phyloP scores from a whole-genome alignment of 2,329 filamentous ascomycete species.

The Metarhizium rileyi region DNA sequence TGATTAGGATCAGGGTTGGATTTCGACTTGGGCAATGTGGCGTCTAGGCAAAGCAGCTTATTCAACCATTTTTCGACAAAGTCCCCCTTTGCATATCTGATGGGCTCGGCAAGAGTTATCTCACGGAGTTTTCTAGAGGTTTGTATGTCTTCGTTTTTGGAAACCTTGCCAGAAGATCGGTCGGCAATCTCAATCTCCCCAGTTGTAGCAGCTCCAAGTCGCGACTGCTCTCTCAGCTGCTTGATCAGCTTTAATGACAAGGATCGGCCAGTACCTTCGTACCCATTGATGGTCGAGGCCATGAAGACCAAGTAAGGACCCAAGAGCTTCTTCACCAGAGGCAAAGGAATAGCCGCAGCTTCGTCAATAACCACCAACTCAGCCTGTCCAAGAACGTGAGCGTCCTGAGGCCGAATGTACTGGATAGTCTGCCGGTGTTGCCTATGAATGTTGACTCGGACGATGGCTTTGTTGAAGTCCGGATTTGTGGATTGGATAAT shows the following conservation, averaged over 20 bases:
- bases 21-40: conserved; percentile 72
- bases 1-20: conserved; percentile 75
- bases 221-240: conserved; percentile 87
- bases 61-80: conserved; percentile 95
- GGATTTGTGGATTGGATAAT: conserved; percentile 98
- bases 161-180: conserved; percentile 63
- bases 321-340: conserved; percentile 86
- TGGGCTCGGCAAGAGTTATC: conserved; percentile 87
- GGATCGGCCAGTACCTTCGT: conserved; percentile 92
- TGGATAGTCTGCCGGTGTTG: conserved; percentile 97
- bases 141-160: conserved; percentile 52
- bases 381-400: conserved; percentile 88
- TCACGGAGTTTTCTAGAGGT: conserved; percentile 77
- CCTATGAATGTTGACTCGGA: conserved; percentile 89
- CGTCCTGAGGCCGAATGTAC: conserved; percentile 94
- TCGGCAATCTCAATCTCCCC: conserved; percentile 62
- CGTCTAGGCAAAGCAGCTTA: conserved; percentile 84
- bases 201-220: conserved; percentile 46
- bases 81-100: conserved; percentile 86
- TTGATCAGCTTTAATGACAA: conserved; percentile 95
- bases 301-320: conserved; percentile 97
- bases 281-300: conserved; percentile 98
- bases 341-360: conserved; percentile 89
- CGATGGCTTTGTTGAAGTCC: conserved; percentile 98
- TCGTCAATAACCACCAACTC: conserved; percentile 96